Evolutionary conservation across 1,284 basidiomycete species (phyloP).

Genomic region (Trichosporon sp.): DNA sequence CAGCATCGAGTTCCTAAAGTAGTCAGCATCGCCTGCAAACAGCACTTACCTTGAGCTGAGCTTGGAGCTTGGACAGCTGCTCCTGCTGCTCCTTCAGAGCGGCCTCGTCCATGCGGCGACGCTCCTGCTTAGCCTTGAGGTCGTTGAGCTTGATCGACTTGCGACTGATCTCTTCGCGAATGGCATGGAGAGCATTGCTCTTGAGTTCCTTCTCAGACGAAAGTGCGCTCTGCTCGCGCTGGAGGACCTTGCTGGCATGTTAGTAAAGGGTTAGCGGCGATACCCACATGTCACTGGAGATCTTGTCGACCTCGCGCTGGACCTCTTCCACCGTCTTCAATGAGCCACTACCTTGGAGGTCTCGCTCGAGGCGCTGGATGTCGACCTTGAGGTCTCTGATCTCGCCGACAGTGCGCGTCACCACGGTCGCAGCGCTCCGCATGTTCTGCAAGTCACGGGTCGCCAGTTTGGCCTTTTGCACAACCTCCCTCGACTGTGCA

Average conservation of each 20-base stretch:
- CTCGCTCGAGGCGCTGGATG: slow-evolving; percentile 62
- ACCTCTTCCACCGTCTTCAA: slow-evolving; percentile 79
- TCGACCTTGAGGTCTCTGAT: slow-evolving; percentile 63
- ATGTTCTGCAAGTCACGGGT: slow-evolving; percentile 61
- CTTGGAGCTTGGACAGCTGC: slow-evolving; percentile 52
- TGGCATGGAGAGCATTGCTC: slow-evolving; percentile 56
- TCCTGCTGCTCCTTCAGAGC: slow-evolving; percentile 61
- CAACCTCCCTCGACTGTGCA: slow-evolving; percentile 30
- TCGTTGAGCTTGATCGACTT: slow-evolving; percentile 63
- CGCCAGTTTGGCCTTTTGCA: slow-evolving; percentile 42
- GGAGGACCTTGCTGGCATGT: slow-evolving; percentile 60
- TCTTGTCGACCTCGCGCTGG: slow-evolving; percentile 64
- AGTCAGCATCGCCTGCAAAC: not conserved
- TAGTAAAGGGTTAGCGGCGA: not conserved
- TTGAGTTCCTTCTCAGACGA: slow-evolving; percentile 65
- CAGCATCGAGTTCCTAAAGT: slow-evolving; percentile 35
- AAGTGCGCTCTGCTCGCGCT: slow-evolving; percentile 63
- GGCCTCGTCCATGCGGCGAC: slow-evolving; percentile 60
- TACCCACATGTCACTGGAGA: slow-evolving; percentile 65
- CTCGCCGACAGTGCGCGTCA: slow-evolving; percentile 64
- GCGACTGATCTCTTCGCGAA: slow-evolving; percentile 53
- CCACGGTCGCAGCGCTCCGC: slow-evolving; percentile 61
- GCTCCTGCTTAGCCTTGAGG: slow-evolving; percentile 60
- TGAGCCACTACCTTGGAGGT: slow-evolving; percentile 66
- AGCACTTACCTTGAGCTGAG: slow-evolving; percentile 36